Conservation (phyloP, 1,139 yeast genomes). For the Trichomonascaceae sp. region DNA sequence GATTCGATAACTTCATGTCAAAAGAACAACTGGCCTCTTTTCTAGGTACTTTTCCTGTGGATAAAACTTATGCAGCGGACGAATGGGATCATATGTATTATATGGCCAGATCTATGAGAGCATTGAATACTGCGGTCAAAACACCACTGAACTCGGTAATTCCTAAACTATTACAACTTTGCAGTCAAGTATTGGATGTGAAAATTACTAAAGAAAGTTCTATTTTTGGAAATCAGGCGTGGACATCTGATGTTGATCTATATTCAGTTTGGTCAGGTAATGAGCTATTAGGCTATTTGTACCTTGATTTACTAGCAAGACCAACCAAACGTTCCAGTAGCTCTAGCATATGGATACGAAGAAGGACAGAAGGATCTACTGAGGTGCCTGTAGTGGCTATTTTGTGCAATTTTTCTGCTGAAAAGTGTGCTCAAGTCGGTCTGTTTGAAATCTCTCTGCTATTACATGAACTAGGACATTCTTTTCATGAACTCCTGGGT, state of each 20-base stretch:
- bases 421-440: neutral
- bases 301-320: conserved; percentile 3
- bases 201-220: conserved; percentile 1
- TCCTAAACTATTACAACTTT: neutral
- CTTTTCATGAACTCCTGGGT: conserved; percentile 7
- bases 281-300: conserved; percentile 3
- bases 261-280: conserved; percentile 1
- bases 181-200: neutral
- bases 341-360: conserved; percentile 3
- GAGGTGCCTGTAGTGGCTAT: conserved; percentile 1
- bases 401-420: conserved; percentile 1
- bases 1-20: neutral
- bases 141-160: neutral
- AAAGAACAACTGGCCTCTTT: neutral
- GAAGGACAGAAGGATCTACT: neutral
- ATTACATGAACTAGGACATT: conserved; percentile 7
- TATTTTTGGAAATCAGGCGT: neutral
- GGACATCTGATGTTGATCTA: conserved; percentile 3
- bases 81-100: conserved; percentile 2
- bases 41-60: neutral
- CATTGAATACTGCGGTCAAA: neutral
- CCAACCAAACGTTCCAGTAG: conserved; percentile 1
- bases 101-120: neutral
- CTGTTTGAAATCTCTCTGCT: conserved; percentile 1
- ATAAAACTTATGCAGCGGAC: neutral